phyloP scores from a whole-genome alignment of 805 yeast genomes.

The Tetrapisispora pingtungensis region DNA sequence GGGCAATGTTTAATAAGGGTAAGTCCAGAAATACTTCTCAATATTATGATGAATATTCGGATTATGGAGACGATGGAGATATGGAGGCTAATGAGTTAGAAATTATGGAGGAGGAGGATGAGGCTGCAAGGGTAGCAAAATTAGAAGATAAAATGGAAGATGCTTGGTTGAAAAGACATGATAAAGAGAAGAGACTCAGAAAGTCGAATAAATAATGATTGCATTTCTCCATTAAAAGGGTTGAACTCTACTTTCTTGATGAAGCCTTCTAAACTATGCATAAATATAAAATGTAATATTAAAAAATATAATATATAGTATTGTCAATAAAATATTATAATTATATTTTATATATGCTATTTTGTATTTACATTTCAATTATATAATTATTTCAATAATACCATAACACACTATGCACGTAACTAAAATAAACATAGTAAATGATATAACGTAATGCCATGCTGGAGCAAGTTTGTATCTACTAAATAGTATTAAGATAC shows the following conservation, averaged over 20 bases:
- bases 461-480: constrained; percentile 24
- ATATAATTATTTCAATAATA: constrained; percentile 19
- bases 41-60: constrained; percentile 23
- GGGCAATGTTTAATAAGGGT: constrained; percentile 74
- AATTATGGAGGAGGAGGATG: constrained; percentile 69
- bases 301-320: not conserved
- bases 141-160: constrained; percentile 69
- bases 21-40: constrained; percentile 38
- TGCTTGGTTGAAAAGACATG: constrained; percentile 42
- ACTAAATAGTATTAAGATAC: constrained; percentile 22
- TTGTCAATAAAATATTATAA: not conserved
- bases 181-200: constrained; percentile 32
- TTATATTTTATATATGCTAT: not conserved
- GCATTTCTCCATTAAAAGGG: not conserved
- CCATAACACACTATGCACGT: constrained; percentile 27
- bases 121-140: constrained; percentile 58
- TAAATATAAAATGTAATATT: not conserved
- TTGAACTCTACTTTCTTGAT: no score
- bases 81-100: constrained; percentile 96
- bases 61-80: constrained; percentile 34
- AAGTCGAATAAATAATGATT: not conserved
- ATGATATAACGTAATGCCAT: constrained; percentile 26
- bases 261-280: not conserved
- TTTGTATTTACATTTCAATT: not conserved
- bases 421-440: constrained; percentile 18